Base-by-base conservation (phyloP, 768 basidiomycete species). In the Termitomyces eurrhizus region DNA sequence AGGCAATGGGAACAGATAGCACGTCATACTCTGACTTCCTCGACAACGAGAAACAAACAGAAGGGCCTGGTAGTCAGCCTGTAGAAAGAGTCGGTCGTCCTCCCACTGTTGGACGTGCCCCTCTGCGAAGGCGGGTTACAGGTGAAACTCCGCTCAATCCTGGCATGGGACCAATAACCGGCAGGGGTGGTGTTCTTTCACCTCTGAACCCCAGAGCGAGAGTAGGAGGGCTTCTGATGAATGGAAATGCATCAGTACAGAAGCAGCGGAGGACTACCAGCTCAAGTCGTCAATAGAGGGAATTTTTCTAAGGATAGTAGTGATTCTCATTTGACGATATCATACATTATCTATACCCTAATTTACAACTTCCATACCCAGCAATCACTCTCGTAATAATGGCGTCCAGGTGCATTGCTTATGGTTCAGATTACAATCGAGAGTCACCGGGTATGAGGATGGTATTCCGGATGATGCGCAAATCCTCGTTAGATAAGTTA, bases 141-240 rank as follows among this genome's bases (percentile, higher is more conserved):
- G 87, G 86, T 8, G 83, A 80, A 41, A 66, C 75, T 16, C 68
- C 74, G 4, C 63, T 68, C n/a, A 70, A 65, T 58, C 66, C 73
- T 45, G 62, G 70, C 49, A 59, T 67, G 21, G 67, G 70, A 52
- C 58, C 70, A 51, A 66, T 68, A 59, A 24, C 73, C 65, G 58
- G 76, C n/a, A 74, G 80, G 35, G 69, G 74, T 48, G 81, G 82
- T 7, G 82, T 80, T 6, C 69, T 92, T 21, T 91, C 88, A 2
- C 89, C 90, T 35, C 68, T 93, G 67, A 93, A 93, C 69, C 90
- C 90, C 12, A 79, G 84, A 58, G 81, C 88, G 18, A 75, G 86
- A 59, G 76, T 72, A n/a, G 78, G 80, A 62, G 80, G 74, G 59
- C 79, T 77, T 8, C 58, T 82, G 64, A 67, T 77, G 52, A 69